Base-by-base conservation (phyloP, 805 yeast species). In the Ogataea parapolymorpha region DNA sequence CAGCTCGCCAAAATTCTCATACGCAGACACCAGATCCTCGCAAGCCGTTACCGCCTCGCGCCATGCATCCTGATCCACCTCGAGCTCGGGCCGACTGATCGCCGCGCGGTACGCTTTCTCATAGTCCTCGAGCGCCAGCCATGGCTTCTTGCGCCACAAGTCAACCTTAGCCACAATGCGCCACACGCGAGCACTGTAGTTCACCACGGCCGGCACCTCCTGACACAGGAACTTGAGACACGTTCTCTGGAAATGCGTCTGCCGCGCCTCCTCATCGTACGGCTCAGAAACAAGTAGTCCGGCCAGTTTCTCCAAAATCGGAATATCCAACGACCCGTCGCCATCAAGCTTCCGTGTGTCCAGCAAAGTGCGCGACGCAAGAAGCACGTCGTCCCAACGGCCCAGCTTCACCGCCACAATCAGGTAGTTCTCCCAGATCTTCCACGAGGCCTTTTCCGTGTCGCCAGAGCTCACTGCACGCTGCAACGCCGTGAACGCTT, bases 351-450 rank as follows among this genome's bases (percentile, higher is more conserved):
- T 74, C 45, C 77, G 79, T 26, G 82, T 62, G 23, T 71, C 74
- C 12, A 85, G 68, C 30, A 89, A 63, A 48, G 78, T 77, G 46
- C 71, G 74, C n/a, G 83, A 73, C 0, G 96, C 96, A 26, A 76
- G 63, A 14, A 90, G 68, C 3, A 85, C 96, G 43, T 88, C 95
- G 46, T 76, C 80, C 97, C 98, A 93, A 55, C 86, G 85, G n/a
- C 76, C 71, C 32, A 90, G 66, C 56, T 81, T 85, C 20, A 82
- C 80, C 0, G 97, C 95, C 16, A 91, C 91, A 22, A 80, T 69
- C 56, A 87, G 67, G 54, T 80, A 88, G 59, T 93, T 93, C 54
- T 88, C 93, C 85, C 91, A 90, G 25, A 93, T 79, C 53, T 85
- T 78, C 96, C 97, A 86, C 36, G 90, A 85, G 39, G 76, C 77